Base-by-base conservation (phyloP, 305 asterid genomes). In the Fraxinus sp. region DNA sequence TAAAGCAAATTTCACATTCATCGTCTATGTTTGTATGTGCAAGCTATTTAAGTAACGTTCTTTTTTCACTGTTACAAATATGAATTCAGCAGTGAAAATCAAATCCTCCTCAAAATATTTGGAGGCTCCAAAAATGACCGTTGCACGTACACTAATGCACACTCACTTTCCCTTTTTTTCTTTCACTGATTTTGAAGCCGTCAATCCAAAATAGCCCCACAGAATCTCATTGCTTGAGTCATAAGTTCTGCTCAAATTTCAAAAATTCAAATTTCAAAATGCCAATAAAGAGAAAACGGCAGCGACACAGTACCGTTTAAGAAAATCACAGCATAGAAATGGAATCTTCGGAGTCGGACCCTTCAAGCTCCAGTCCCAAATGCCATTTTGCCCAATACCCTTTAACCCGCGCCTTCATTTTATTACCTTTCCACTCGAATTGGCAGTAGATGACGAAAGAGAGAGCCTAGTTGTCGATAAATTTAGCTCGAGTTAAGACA, bases 251-350 rank as follows among this genome's bases (percentile, higher is more conserved):
- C 46, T 14, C 22, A 28, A 39, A 77, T 83, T 43, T 83, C 88
- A 86, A 86, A 91, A 5, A 77, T 91, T 89, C 86, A 89, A 89
- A 90, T 57, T 90, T 91, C 91, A 89, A 89, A 89, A 79, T 75
- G 62, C 64, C 20, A 20, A 20, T 77, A 22, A 72, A 59, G 28
- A 80, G 26, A 79, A 76, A 79, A 5, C 24, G 57, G 88, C 91
- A 49, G 87, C 87, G 92, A 91, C 91, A 86, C 55, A 7, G 80
- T 78, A 66, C 91, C 92, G 55, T 84, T 83, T 91, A 89, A 82
- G 84, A 79, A 80, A 39, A 81, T 79, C 84, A 79, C 41, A 82
- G 77, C 90, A 83, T 83, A 87, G 84, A 88, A 82, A 87, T 87
- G 86, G 84, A 89, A 85, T 73, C 87, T 79, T 77, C 72, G 36